Percentiles rank a stretch among this genome's conserved stretches.
Conservation (phyloP, 164 flowering plant species). For the Aristolochia californica region DNA sequence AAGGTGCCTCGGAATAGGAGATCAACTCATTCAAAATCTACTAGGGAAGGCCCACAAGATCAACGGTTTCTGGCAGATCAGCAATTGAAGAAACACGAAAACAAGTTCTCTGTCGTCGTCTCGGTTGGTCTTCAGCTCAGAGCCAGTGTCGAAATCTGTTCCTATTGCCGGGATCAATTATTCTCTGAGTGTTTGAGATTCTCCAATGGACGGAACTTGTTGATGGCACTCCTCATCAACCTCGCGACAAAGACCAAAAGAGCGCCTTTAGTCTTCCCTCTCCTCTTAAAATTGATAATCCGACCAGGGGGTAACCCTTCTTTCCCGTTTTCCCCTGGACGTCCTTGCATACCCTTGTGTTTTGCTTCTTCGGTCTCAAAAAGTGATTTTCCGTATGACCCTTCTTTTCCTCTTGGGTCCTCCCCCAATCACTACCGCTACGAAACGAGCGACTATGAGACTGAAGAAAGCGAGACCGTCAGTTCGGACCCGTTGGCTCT, state of each 20-base stretch:
- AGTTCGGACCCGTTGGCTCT: constrained; percentile 13
- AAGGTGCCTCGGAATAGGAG: no score
- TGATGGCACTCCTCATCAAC: constrained; percentile 9
- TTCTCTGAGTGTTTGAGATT: no score
- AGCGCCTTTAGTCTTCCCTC: neutral
- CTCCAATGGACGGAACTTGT: neutral
- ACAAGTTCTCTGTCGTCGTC: no score
- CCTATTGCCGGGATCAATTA: no score
- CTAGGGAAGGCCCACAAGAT: no score
- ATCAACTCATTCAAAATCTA: no score
- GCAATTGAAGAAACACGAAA: no score
- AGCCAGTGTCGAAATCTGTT: no score
- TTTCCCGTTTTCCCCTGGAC: neutral
- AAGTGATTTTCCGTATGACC: neutral
- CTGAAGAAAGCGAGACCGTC: neutral
- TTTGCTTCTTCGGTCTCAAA: constrained; percentile 4
- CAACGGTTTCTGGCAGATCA: no score
- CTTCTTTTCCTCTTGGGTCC: constrained; percentile 13
- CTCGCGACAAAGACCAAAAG: constrained; percentile 3
- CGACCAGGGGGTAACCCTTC: constrained; percentile 7
- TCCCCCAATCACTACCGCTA: constrained; percentile 6
- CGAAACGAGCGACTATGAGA: constrained; percentile 3
- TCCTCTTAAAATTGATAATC: constrained; percentile 1
- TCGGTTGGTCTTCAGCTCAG: no score
- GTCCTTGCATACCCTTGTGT: neutral